Base-by-base conservation (phyloP, 2,329 filamentous ascomycete genomes). In the Fusarium mundagurra region DNA sequence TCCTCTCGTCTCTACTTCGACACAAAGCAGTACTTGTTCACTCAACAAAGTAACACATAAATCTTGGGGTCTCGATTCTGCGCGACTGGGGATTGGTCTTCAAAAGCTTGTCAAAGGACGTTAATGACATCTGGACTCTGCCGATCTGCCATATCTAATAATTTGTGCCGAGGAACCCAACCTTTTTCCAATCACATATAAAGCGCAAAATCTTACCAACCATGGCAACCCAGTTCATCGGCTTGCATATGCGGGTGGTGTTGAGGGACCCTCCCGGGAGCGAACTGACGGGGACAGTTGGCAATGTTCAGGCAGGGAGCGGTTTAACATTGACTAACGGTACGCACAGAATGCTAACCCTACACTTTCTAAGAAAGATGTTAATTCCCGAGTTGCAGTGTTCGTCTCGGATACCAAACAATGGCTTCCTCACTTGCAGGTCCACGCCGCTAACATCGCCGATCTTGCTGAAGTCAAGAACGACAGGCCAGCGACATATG, bases 181-280 rank as follows among this genome's bases (percentile, higher is more conserved):
- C 59, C 50, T 36, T 39, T 27, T 27, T 34, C 27, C 57, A 29
- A 31, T 18, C 17, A 72, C 27, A 14, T 8, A 29, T n/a, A 48
- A 17, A 22, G n/a, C 31, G 36, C 44, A 31, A 31, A 48, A 45
- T 12, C 36, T 34, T 51, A 24, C 33, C 34, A 29, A 80, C 47
- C 47, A 84, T 84, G 83, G 90, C 92, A 55, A 86, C 87, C 68
- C 87, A 91, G 79, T 94, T 96, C 81, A 90, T 94, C 78, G 94
- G 94, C 71, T 88, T 94, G 81, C 91, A 92, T 69, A 94, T 96
- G 83, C 85, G 91, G 69, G 91, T 96, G 78, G 92, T 92, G 41
- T 87, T 96, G 73, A 89, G 88, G 77, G 86, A 90, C 67, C 92
- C 92, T 60, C 87, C 88, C 6, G 89, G 89, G 69, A 89, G 88